A percentile compares a stretch with the other conserved stretches of the same genome.
phyloP scores from a whole-genome alignment of 2,329 filamentous ascomycete species.

The Neofusicoccum kwambonambiense region DNA sequence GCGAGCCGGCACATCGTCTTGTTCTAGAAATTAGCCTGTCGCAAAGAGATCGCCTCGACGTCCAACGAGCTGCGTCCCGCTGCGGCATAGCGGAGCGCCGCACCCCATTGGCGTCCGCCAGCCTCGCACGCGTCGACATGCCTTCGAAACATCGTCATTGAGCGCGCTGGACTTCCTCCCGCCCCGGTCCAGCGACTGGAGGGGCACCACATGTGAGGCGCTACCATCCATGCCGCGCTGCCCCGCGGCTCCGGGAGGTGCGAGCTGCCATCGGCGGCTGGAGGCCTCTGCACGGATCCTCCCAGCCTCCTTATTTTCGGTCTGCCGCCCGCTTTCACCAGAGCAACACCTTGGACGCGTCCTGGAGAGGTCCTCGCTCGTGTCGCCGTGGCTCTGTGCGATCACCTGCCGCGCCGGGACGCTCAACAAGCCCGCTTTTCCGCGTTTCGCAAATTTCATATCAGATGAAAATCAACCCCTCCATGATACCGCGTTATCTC shows the following conservation, averaged over 20 bases:
- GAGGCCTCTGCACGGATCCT: neutral
- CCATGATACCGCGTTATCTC: conserved; percentile 12
- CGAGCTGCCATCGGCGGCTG: neutral
- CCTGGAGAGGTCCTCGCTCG: conserved; percentile 5
- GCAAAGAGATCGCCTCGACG: conserved; percentile 15
- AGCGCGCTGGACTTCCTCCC: neutral
- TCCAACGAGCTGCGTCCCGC: conserved; percentile 10
- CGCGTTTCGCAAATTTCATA: conserved; percentile 17
- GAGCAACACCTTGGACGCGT: conserved; percentile 13
- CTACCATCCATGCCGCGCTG: neutral
- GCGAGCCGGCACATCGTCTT: conserved; percentile 14
- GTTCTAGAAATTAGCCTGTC: conserved; percentile 14
- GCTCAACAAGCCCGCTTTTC: conserved; percentile 2
- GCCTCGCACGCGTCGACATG: neutral
- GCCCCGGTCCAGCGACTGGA: neutral
- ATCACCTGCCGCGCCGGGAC: neutral
- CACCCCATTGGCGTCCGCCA: conserved; percentile 4
- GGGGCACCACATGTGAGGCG: neutral
- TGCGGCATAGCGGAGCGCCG: conserved; percentile 8
- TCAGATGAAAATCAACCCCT: conserved; percentile 13
- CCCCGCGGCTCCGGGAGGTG: conserved; percentile 4
- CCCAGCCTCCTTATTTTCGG: conserved; percentile 16
- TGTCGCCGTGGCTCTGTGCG: conserved; percentile 3
- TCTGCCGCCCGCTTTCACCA: neutral
- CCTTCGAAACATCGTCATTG: conserved; percentile 10